These are phyloP conservation scores for Buxus sempervirens DNA, from an alignment of 164 flowering plant species.

Conservation along the genomic window DNA sequence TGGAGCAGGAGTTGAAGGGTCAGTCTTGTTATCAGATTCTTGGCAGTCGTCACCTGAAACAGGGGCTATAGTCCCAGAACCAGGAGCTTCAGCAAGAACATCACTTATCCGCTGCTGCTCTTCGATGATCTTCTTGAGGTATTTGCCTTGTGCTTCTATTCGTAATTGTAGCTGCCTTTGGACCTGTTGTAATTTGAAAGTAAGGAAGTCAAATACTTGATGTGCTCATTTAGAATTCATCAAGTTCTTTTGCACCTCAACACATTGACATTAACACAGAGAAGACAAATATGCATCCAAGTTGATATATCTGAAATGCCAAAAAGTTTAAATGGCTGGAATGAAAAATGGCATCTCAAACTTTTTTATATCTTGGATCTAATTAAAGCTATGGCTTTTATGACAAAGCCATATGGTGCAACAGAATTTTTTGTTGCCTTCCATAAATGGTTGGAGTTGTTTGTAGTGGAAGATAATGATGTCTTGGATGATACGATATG, in stretches of 20 bases:
- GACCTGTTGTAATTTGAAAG: constrained; percentile 44
- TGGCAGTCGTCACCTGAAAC: constrained; percentile 38
- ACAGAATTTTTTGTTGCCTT: no score
- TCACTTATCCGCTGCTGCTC: constrained; percentile 88
- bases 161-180: constrained; percentile 90
- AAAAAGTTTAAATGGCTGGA: no score
- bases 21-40: constrained; percentile 53
- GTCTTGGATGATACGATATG: no score
- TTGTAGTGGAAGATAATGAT: no score
- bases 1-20: constrained; percentile 79
- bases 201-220: neutral
- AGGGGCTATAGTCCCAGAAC: constrained; percentile 29
- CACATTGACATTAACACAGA: no score
- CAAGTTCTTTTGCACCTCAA: no score
- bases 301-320: no score
- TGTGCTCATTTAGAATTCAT: neutral
- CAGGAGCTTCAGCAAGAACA: constrained; percentile 52
- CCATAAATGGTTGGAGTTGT: no score
- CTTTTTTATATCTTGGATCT: neutral
- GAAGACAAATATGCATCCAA: no score
- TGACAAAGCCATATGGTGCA: no score
- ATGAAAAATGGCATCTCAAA: neutral
- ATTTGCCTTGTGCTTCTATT: constrained; percentile 96
- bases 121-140: constrained; percentile 88
- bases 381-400: no score